Evolutionary conservation across 1,284 basidiomycete species (phyloP).

Genomic region (Boletus semigastroideus): DNA sequence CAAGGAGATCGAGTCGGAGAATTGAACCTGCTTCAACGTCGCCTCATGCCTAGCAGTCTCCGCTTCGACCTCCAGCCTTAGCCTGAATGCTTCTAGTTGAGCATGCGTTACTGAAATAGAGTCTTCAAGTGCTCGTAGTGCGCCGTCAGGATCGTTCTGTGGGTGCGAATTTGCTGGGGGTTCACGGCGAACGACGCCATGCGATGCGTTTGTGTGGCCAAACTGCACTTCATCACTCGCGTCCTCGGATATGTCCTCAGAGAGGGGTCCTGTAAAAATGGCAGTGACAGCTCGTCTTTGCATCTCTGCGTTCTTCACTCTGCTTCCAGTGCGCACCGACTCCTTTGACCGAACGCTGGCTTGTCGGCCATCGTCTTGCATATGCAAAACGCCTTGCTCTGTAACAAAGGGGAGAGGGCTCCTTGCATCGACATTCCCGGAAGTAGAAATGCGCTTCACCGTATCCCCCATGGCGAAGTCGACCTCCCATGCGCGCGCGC

Average conservation of each 20-base stretch:
- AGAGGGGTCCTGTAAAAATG: conserved; percentile 28
- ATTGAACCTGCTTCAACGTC: background rate
- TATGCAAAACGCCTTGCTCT: background rate
- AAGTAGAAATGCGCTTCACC: conserved; percentile 27
- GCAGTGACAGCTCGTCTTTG: conserved; percentile 31
- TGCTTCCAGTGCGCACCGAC: background rate
- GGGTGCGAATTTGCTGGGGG: background rate
- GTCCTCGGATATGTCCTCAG: background rate
- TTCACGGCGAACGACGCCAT: background rate
- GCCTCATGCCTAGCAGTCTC: conserved; percentile 20
- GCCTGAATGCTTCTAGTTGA: conserved; percentile 25
- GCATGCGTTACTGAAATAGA: conserved; percentile 26
- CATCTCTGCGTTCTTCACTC: conserved; percentile 4
- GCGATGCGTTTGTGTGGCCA: background rate
- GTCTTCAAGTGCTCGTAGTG: conserved; percentile 19
- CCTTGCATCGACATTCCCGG: background rate
- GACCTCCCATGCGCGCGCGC: conserved; percentile 33
- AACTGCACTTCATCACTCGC: background rate
- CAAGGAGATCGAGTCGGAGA: background rate
- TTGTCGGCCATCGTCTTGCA: background rate
- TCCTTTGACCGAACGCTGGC: no score
- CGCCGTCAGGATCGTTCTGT: conserved; percentile 5
- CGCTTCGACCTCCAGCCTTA: conserved; percentile 30
- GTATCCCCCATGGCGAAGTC: conserved; percentile 30
- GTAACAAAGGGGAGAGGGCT: no score